Base-by-base conservation (phyloP, 805 yeast species). In the Metschnikowia amazonensis region DNA sequence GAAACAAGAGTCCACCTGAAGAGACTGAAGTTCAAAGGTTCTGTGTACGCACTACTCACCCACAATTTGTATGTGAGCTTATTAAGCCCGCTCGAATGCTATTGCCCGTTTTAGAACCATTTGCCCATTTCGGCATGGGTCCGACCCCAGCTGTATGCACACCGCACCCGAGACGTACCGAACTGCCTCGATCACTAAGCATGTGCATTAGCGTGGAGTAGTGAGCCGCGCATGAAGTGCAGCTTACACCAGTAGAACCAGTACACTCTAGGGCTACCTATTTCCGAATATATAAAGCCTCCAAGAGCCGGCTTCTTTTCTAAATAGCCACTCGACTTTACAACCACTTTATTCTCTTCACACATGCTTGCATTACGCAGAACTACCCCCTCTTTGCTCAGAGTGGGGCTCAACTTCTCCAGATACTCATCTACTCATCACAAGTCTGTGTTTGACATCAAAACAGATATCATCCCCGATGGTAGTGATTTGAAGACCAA, bases 401-500 rank as follows among this genome's bases (percentile, higher is more conserved):
- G 18, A 41, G 38, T 36, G 13, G 44, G 44, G 13, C 45, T 45
- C 11, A 23, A 11, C 25, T 32, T 31, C 29, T 10, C 23, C 37
- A 41, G 48, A 20, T 28, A 4, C 36, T 29, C 38, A 6, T 35
- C 45, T 7, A 40, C 41, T 5, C 40, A 32, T 20, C 36, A 38
- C 29, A 39, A 21, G 20, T 39, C 42, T 4, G 14, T 39, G 7
- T 35, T 50, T 14, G 51, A 52, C 40, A 47, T 54, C 32, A 43
- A 44, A 17, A 55, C 59, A 17, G 39, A 46, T 7, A 38, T 55
- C 21, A 44, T 55, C 25, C 47, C 47, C 13, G 45, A 55, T 41
- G 43, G 27, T 16, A 38, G 47, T 20, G 27, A 42, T 21, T 31
- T 17, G 35, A 63, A 58, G 45, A 60, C 60, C 38, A 57, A 65